phyloP scores from a whole-genome alignment of 192 early-diverging fungal species.

The Blastocladiella britannica region DNA sequence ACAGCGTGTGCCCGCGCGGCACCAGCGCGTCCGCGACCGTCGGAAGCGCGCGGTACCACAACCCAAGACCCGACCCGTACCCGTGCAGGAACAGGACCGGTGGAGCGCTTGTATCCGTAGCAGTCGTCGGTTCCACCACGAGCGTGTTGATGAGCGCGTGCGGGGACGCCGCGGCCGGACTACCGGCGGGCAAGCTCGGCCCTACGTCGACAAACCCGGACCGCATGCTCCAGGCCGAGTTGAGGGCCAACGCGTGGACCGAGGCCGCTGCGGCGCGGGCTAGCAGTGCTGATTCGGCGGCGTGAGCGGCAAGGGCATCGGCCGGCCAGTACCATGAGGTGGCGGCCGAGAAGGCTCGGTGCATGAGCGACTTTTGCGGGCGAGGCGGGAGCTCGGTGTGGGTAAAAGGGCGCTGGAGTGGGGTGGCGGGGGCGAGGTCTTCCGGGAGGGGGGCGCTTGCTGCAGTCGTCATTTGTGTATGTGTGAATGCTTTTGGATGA shows the following conservation, averaged over 20 bases:
- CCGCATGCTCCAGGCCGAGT: background rate
- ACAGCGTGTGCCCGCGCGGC: background rate
- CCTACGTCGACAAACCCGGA: background rate
- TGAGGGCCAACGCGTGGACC: background rate
- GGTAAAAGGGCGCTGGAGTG: too few species aligned
- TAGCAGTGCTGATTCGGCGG: background rate
- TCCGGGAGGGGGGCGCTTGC: too few species aligned
- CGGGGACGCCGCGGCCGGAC: background rate
- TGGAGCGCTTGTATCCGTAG: background rate
- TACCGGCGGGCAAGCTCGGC: too few species aligned
- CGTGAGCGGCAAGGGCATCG: background rate
- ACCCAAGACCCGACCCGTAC: background rate
- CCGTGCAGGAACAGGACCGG: background rate
- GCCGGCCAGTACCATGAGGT: background rate
- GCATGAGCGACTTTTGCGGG: too few species aligned
- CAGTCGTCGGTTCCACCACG: background rate
- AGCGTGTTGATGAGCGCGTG: background rate
- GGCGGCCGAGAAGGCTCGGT: too few species aligned
- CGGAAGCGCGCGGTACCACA: background rate
- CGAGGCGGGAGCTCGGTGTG: too few species aligned
- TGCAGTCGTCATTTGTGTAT: too few species aligned
- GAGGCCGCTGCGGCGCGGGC: background rate
- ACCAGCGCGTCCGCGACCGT: background rate
- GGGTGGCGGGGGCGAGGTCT: too few species aligned
- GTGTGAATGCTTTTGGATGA: too few species aligned